Conservation (phyloP, 2,329 filamentous ascomycete genomes). For the Apiospora kogelbergensis region DNA sequence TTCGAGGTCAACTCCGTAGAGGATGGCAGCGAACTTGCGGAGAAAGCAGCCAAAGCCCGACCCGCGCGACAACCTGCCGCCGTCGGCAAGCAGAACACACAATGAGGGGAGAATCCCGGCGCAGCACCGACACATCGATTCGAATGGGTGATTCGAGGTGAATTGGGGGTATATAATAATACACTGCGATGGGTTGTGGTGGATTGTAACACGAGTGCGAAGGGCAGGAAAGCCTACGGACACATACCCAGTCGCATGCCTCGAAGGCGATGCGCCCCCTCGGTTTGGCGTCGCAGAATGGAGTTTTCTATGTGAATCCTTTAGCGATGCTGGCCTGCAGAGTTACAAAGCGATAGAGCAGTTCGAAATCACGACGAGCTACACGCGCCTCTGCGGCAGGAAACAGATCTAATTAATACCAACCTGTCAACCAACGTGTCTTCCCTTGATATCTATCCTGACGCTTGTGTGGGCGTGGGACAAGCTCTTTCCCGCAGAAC, state of each 20-base stretch:
- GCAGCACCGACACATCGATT: not conserved
- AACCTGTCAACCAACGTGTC: not conserved
- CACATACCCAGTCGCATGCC: not conserved
- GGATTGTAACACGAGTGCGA: not conserved
- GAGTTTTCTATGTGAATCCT: not conserved
- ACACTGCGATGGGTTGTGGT: not conserved
- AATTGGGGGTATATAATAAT: not conserved
- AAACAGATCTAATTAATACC: not conserved
- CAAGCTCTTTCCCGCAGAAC: no score
- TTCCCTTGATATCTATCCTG: not conserved
- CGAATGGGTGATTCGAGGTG: not conserved
- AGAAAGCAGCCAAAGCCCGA: conserved; percentile 29
- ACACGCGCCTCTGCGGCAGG: not conserved
- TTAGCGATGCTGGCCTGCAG: not conserved
- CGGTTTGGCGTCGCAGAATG: not conserved
- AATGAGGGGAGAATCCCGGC: not conserved
- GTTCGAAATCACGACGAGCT: not conserved
- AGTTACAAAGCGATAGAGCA: not conserved
- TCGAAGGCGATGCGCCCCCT: not conserved
- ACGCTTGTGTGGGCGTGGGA: no score
- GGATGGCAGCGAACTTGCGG: conserved; percentile 22
- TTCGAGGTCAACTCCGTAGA: conserved; percentile 83
- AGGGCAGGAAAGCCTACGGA: not conserved
- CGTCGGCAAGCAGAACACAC: conserved; percentile 21
- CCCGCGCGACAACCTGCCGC: conserved; percentile 24